A percentile compares a stretch with the other conserved stretches of the same genome.
Evolutionary conservation across 2,329 filamentous ascomycete genomes (phyloP).

Genomic region (Cercospora beticola): DNA sequence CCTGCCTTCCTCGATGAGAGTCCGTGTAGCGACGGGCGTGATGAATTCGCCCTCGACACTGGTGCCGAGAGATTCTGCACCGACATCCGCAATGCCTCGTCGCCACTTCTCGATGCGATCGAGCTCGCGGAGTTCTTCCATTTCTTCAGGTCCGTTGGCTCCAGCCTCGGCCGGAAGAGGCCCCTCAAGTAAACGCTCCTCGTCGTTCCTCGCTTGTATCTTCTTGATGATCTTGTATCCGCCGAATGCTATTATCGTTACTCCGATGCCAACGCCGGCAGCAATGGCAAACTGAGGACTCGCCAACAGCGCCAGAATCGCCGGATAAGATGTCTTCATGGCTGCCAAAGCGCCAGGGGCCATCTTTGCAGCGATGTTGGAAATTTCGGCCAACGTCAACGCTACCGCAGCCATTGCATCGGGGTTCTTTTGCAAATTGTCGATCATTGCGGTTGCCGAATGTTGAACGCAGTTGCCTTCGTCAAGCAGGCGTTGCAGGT

Average conservation of each 20-base stretch:
- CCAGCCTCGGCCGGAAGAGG: conserved; percentile 25
- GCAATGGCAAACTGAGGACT: conserved; percentile 95
- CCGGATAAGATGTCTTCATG: conserved; percentile 78
- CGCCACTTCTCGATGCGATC: conserved; percentile 63
- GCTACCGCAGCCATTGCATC: conserved; percentile 93
- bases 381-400: conserved; percentile 87
- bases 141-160: conserved; percentile 28
- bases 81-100: conserved; percentile 61
- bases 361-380: conserved; percentile 76
- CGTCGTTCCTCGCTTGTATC: conserved; percentile 55
- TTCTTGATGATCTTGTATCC: conserved; percentile 97
- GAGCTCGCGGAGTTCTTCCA: conserved; percentile 59
- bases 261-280: conserved; percentile 80
- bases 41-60: conserved; percentile 67
- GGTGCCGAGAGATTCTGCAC: conserved; percentile 55
- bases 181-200: conserved; percentile 17
- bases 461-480: conserved; percentile 89
- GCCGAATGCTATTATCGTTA: conserved; percentile 94
- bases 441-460: conserved; percentile 77
- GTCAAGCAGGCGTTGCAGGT: conserved; percentile 74
- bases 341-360: conserved; percentile 73
- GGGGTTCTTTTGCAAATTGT: conserved; percentile 75
- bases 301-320: conserved; percentile 80
- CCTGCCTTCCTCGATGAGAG: conserved; percentile 47
- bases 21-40: conserved; percentile 55